Evolutionary conservation across 495 filamentous ascomycete species (phyloP).

Genomic region (Ramalina peruviana): DNA sequence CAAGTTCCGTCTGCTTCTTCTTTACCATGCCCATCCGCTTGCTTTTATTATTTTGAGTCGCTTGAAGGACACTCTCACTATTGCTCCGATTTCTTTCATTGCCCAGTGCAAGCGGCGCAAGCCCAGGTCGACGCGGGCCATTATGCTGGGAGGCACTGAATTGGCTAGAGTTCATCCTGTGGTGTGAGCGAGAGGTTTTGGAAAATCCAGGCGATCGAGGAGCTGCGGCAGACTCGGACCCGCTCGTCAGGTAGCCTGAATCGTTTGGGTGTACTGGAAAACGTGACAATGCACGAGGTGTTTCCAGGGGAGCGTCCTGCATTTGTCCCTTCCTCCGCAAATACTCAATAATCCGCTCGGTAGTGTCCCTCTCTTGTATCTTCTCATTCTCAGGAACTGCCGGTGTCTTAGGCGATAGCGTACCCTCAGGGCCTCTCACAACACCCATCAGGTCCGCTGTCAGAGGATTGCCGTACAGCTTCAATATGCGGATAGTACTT

Average conservation of each 20-base stretch:
- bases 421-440: slow-evolving; percentile 29
- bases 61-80: slow-evolving; percentile 66
- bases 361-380: slow-evolving; percentile 53
- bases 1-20: slow-evolving; percentile 58
- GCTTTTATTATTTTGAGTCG: slow-evolving; percentile 40
- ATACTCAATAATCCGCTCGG: slow-evolving; percentile 62
- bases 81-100: slow-evolving; percentile 83
- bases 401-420: slow-evolving; percentile 18
- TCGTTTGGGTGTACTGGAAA: slow-evolving; percentile 65
- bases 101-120: slow-evolving; percentile 51
- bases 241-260: slow-evolving; percentile 30
- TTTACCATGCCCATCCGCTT: slow-evolving; percentile 80
- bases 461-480: slow-evolving; percentile 76
- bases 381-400: slow-evolving; percentile 30
- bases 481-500: slow-evolving; percentile 73
- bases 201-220: slow-evolving; percentile 50
- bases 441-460: slow-evolving; percentile 31
- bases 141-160: slow-evolving; percentile 41
- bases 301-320: slow-evolving; percentile 49
- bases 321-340: slow-evolving; percentile 55
- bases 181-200: slow-evolving; percentile 63
- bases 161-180: slow-evolving; percentile 63
- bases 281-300: slow-evolving; percentile 62
- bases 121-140: slow-evolving; percentile 48
- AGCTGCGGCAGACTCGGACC: slow-evolving; percentile 28